Percentiles rank a stretch among this genome's conserved stretches.
These are phyloP conservation scores for Trichoderma simmonsii DNA, from an alignment of 2,329 filamentous ascomycete genomes.

Conservation along the genomic window DNA sequence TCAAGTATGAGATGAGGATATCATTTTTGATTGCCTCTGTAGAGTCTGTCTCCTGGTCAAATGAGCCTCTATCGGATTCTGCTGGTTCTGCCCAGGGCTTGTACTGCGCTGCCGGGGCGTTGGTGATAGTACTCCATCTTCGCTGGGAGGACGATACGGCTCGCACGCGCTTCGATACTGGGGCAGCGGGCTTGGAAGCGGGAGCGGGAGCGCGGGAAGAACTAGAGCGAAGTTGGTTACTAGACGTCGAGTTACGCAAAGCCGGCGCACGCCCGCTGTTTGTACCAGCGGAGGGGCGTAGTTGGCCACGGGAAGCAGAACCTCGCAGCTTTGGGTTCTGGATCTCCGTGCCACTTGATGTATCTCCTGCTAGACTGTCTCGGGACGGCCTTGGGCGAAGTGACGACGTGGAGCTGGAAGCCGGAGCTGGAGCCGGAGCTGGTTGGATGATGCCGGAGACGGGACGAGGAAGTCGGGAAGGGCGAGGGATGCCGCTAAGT, in stretches of 20 bases:
- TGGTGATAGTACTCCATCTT: constrained; percentile 18
- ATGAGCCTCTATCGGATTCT: not conserved
- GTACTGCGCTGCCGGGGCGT: constrained; percentile 14
- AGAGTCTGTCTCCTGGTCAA: not conserved
- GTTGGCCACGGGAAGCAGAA: constrained; percentile 40
- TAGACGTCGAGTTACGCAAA: constrained; percentile 21
- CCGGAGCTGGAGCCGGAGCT: constrained; percentile 17
- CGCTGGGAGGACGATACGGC: not conserved
- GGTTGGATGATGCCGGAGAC: constrained; percentile 34
- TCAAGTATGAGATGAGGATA: constrained; percentile 14
- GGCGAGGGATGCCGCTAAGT: constrained; percentile 35
- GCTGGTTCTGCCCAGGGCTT: constrained; percentile 19
- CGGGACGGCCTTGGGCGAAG: constrained; percentile 31
- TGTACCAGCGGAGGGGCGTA: constrained; percentile 29
- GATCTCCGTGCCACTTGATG: constrained; percentile 29
- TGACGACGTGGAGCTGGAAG: constrained; percentile 26
- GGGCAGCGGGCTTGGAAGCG: constrained; percentile 19
- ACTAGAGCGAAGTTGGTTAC: constrained; percentile 24
- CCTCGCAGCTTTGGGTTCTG: constrained; percentile 41
- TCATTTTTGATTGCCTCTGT: constrained; percentile 25
- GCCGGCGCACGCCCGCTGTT: constrained; percentile 20
- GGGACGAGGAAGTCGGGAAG: constrained; percentile 38
- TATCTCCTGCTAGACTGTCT: constrained; percentile 26
- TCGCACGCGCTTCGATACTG: constrained; percentile 21
- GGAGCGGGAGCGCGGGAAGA: constrained; percentile 17